Evolutionary conservation across 1,284 basidiomycete species (phyloP).

Genomic region (Apiotrichum sp.): DNA sequence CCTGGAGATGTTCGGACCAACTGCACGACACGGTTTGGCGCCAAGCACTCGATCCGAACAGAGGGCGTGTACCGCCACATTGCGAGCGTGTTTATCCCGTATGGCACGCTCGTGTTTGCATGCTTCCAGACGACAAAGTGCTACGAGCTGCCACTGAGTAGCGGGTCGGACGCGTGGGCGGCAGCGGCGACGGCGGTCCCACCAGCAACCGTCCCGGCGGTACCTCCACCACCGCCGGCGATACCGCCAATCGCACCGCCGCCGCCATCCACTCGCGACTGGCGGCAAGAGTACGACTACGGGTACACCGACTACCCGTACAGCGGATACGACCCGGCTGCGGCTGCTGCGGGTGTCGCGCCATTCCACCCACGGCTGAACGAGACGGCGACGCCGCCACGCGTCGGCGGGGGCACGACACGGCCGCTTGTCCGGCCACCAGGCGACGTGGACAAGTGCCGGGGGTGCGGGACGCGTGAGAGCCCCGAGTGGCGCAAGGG

Average conservation of each 20-base stretch:
- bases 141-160: constrained; percentile 26
- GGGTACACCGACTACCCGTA: background rate
- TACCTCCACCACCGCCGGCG: background rate
- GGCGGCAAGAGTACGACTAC: background rate
- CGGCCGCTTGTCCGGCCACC: constrained; percentile 52
- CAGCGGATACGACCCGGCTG: background rate
- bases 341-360: constrained; percentile 1
- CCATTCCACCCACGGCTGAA: constrained; percentile 1
- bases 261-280: background rate
- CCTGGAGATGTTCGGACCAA: constrained; percentile 72
- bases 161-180: background rate
- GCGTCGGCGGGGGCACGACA: constrained; percentile 5
- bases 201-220: background rate
- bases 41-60: constrained; percentile 61
- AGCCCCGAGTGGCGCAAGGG: constrained; percentile 92
- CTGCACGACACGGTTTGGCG: constrained; percentile 86
- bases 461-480: constrained; percentile 72
- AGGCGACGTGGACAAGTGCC: constrained; percentile 65
- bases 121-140: constrained; percentile 57
- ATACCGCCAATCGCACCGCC: background rate
- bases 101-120: constrained; percentile 60
- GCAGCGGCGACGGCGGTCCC: background rate
- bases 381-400: constrained; percentile 5
- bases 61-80: constrained; percentile 59
- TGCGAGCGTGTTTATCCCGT: constrained; percentile 87